These are phyloP conservation scores for Entomophthora muscae DNA, from an alignment of 371 early-diverging fungal genomes.

Conservation along the genomic window DNA sequence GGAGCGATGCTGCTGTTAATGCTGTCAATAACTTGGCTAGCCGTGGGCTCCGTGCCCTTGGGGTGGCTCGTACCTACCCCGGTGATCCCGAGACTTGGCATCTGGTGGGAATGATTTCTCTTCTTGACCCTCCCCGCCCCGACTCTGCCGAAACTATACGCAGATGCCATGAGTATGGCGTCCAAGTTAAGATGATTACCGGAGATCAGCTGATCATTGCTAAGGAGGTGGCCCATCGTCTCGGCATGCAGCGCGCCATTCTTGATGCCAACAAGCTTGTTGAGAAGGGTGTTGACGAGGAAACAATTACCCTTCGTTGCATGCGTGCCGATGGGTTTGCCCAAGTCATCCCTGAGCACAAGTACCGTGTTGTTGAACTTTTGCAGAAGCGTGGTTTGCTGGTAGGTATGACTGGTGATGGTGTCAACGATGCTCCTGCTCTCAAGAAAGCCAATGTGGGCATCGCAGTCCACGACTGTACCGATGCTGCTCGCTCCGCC, in stretches of 20 bases:
- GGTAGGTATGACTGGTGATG: conserved; percentile 83
- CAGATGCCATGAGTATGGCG: conserved; percentile 48
- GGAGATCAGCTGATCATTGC: conserved; percentile 83
- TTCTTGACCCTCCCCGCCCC: conserved; percentile 79
- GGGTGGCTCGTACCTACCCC: conserved; percentile 64
- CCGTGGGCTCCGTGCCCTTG: conserved; percentile 78
- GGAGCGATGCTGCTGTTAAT: conserved; percentile 49
- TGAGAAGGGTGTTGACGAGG: conserved; percentile 67
- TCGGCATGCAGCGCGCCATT: conserved; percentile 64
- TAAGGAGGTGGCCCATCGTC: conserved; percentile 68
- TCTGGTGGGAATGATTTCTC: conserved; percentile 51
- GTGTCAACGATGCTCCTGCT: conserved; percentile 87
- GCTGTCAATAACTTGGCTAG: conserved; percentile 68
- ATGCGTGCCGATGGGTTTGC: conserved; percentile 86
- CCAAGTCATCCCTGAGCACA: conserved; percentile 92
- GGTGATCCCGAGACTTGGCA: conserved; percentile 42
- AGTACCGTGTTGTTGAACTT: conserved; percentile 78
- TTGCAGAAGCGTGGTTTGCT: conserved; percentile 44
- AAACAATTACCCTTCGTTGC: conserved; percentile 63
- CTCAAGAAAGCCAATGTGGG: conserved; percentile 60
- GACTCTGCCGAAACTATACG: conserved; percentile 40
- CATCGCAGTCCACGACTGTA: conserved; percentile 66
- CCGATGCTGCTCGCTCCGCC: conserved; percentile 79
- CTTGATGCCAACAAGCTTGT: conserved; percentile 53
- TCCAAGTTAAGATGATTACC: conserved; percentile 70